Conservation (phyloP, 352 stramenopile genomes). For the Globisporangium nodosum region DNA sequence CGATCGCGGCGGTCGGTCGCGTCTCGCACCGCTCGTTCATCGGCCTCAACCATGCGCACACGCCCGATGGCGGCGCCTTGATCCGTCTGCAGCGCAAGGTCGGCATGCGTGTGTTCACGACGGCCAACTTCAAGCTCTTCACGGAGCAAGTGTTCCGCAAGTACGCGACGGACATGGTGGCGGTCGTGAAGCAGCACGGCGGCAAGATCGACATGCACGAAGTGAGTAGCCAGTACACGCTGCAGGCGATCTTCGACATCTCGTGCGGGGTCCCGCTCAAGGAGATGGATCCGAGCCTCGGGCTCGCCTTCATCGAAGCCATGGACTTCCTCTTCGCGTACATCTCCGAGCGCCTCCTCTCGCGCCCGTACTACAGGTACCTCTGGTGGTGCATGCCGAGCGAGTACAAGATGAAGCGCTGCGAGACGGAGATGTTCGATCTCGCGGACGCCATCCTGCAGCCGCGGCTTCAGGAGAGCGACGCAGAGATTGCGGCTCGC, state of each 20-base stretch:
- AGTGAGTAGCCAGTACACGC: background rate
- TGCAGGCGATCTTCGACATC: background rate
- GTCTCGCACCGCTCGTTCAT: background rate
- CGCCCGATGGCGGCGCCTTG: background rate
- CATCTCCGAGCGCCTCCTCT: background rate
- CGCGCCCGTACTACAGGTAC: background rate
- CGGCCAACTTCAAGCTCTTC: slow-evolving; percentile 39
- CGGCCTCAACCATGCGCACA: background rate
- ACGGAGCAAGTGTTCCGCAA: slow-evolving; percentile 38
- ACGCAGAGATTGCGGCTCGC: background rate
- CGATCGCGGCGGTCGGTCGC: background rate
- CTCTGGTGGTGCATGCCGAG: background rate
- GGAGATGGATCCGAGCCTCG: background rate
- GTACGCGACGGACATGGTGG: slow-evolving; percentile 24
- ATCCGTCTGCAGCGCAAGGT: slow-evolving; percentile 57
- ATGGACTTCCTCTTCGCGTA: background rate
- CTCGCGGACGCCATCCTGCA: background rate
- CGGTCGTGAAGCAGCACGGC: slow-evolving; percentile 1
- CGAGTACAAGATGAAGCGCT: background rate
- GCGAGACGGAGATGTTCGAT: background rate
- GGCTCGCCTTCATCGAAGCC: background rate
- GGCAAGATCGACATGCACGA: background rate
- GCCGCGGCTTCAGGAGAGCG: background rate
- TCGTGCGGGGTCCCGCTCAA: background rate
- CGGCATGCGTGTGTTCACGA: slow-evolving; percentile 84